Evolutionary conservation across 768 basidiomycete species (phyloP), one percentile per base, ranked within the genome.

Genomic region (Gymnopilus dilepis): DNA sequence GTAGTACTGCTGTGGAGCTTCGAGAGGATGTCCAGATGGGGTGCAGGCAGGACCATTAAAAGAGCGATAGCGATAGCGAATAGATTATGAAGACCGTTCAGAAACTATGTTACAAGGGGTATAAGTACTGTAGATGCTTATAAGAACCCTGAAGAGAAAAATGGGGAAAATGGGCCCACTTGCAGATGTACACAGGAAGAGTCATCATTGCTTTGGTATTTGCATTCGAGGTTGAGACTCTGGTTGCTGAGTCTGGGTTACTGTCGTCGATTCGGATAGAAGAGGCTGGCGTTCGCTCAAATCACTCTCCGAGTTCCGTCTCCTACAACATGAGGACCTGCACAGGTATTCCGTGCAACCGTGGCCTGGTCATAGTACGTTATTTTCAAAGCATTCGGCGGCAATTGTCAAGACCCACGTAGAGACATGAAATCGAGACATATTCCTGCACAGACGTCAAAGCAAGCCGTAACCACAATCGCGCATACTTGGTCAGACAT

Each of bases 351-450:
- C 72, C 4, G 76, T 79, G 59, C 72, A 80, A 37, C 57, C 45
- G 65, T 80, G 78, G 9, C 77, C 79, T 80, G 52, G 7, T 26
- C 28, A 42, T 8, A 2, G 9, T 12, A 15, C 24, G 12, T 17
- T 12, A 22, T 12, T 24, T 53, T 31, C 31, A 22, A 34, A 56
- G 12, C 28, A 21, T 19, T 37, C 8, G 34, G 7, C 8, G 43
- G 4, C 22, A 52, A 22, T 11, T 5, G 30, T 11, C 5, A 17
- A 19, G 38, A 65, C 76, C 42, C 65, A 81, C 78, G 74, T 56
- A 77, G 65, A 1, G 80, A 78, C 1, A 66, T 63, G 58, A 78
- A 80, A 66, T 80, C 78, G 12, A 78, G 59, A 60, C 74, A 76
- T 4, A 77, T 67, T 26, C 79, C 80, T 0, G 77, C 73, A 33